phyloP scores from a whole-genome alignment of 1,139 yeast genomes.

The Candida labiduridarum region DNA sequence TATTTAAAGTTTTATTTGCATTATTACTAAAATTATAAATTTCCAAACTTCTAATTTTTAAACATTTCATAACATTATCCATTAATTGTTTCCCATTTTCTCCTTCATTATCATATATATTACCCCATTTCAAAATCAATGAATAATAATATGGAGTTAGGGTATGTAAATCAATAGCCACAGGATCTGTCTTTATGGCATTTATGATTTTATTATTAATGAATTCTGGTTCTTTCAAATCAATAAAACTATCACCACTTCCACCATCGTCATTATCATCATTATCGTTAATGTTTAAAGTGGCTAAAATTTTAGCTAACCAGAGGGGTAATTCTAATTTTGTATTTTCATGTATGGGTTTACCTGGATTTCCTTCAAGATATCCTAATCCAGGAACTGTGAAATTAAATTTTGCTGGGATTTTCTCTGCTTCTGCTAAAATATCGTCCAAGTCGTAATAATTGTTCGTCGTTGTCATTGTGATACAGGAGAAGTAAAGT shows the following conservation, averaged over 20 bases:
- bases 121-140: constrained; percentile 74
- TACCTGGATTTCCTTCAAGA: constrained; percentile 80
- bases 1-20: constrained; percentile 43
- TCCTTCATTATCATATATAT: constrained; percentile 61
- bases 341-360: constrained; percentile 61
- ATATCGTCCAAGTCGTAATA: constrained; percentile 90
- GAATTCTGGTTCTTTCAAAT: constrained; percentile 69
- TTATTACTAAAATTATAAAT: constrained; percentile 73
- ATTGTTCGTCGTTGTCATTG: neutral
- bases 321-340: constrained; percentile 84
- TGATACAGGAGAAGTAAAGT: neutral
- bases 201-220: constrained; percentile 66
- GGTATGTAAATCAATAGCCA: constrained; percentile 65
- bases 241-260: constrained; percentile 55
- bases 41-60: constrained; percentile 66
- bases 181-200: constrained; percentile 79
- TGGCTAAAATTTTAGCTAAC: constrained; percentile 76
- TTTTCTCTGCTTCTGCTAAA: constrained; percentile 68
- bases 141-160: constrained; percentile 68
- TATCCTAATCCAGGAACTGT: constrained; percentile 86
- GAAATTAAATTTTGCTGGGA: constrained; percentile 78
- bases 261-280: constrained; percentile 8
- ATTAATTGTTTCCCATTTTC: constrained; percentile 44
- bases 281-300: constrained; percentile 41
- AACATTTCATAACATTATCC: constrained; percentile 53